Percentiles rank a stretch among this genome's conserved stretches.
phyloP scores from a whole-genome alignment of 1,284 basidiomycete species.

The Meira nashicola region DNA sequence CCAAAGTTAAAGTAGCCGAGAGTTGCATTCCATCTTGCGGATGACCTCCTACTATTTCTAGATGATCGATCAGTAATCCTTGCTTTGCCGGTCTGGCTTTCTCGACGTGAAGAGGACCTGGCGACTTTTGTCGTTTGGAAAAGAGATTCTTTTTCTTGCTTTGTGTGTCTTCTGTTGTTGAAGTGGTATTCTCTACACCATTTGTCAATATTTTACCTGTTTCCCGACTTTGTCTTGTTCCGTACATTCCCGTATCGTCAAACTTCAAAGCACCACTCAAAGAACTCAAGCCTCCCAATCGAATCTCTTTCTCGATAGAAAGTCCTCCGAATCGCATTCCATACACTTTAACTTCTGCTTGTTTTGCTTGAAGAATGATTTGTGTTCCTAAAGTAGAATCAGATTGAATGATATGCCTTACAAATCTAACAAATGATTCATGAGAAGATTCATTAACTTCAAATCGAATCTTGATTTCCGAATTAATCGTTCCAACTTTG shows the following conservation, averaged over 20 bases:
- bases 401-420: slow-evolving; percentile 7
- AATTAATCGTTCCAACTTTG: slow-evolving; percentile 1
- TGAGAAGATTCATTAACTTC: slow-evolving; percentile 1
- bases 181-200: not conserved
- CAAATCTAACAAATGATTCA: slow-evolving; percentile 1
- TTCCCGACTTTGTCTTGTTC: not conserved
- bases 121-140: not conserved
- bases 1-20: slow-evolving; percentile 22
- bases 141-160: not conserved
- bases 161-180: not conserved
- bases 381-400: not conserved
- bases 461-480: slow-evolving; percentile 1
- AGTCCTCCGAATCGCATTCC: slow-evolving; percentile 33
- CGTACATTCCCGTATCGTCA: not conserved
- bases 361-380: slow-evolving; percentile 10
- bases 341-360: slow-evolving; percentile 33
- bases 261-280: slow-evolving; percentile 22
- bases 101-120: not conserved
- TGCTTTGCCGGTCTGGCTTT: not conserved
- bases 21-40: slow-evolving; percentile 25
- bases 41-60: slow-evolving; percentile 28
- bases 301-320: slow-evolving; percentile 25
- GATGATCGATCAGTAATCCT: slow-evolving; percentile 15
- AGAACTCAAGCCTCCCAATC: slow-evolving; percentile 22
- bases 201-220: not conserved